Evolutionary conservation across 1,284 basidiomycete species (phyloP).

Genomic region (Leccinum subspadiceum): DNA sequence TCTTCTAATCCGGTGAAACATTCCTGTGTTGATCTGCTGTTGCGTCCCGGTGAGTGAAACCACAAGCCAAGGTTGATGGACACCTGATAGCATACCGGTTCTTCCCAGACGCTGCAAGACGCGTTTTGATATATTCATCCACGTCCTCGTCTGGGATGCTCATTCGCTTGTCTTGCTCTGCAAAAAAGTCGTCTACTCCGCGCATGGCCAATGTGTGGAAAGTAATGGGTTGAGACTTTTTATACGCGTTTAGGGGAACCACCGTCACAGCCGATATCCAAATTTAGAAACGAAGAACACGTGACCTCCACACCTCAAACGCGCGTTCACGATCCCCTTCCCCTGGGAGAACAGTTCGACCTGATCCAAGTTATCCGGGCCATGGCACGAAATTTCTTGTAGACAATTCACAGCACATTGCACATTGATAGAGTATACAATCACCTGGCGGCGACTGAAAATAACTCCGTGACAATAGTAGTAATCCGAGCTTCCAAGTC

Average conservation of each 20-base stretch:
- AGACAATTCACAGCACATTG: not conserved
- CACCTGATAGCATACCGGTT: slow-evolving; percentile 18
- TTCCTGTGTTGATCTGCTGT: slow-evolving; percentile 8
- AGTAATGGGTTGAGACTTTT: not conserved
- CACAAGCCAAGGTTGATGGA: not conserved
- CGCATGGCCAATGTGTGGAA: slow-evolving; percentile 16
- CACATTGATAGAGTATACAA: not conserved
- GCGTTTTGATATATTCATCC: slow-evolving; percentile 34
- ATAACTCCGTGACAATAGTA: not conserved
- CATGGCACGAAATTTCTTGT: not conserved
- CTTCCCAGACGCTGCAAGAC: slow-evolving; percentile 20
- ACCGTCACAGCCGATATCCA: not conserved
- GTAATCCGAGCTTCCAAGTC: not conserved
- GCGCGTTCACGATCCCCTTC: not conserved
- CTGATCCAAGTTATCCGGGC: too few relatives aligned
- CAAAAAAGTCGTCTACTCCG: slow-evolving; percentile 45
- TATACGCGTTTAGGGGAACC: slow-evolving; percentile 10
- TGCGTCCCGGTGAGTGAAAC: slow-evolving; percentile 6
- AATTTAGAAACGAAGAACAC: slow-evolving; percentile 6
- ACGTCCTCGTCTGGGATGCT: slow-evolving; percentile 48
- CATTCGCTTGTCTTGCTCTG: slow-evolving; percentile 53
- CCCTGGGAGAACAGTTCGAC: not conserved
- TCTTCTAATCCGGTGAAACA: not conserved
- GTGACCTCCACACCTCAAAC: slow-evolving; percentile 14
- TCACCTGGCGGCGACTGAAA: not conserved